A percentile compares a stretch with the other conserved stretches of the same genome.
Evolutionary conservation across 768 basidiomycete genomes (phyloP).

Genomic region (Collybia sp.): DNA sequence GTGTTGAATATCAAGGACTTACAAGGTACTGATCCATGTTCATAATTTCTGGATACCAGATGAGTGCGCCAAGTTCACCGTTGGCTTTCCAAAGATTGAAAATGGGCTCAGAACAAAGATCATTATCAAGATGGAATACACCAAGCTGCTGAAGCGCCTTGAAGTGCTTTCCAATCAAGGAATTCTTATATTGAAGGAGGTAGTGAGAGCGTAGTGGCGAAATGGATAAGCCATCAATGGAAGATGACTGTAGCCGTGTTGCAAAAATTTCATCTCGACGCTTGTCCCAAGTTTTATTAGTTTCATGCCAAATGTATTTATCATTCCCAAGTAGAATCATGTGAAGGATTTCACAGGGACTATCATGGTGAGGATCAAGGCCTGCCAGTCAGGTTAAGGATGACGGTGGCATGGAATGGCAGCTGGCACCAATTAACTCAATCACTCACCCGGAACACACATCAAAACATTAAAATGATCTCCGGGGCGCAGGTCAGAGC

Average conservation of each 20-base stretch:
- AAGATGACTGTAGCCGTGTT: slow-evolving; percentile 16
- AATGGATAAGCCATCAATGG: slow-evolving; percentile 19
- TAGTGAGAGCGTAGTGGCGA: slow-evolving; percentile 20
- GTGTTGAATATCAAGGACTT: no score
- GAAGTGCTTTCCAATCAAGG: slow-evolving; percentile 31
- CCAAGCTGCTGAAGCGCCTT: slow-evolving; percentile 23
- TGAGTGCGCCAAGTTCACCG: slow-evolving; percentile 21
- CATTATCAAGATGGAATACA: slow-evolving; percentile 20
- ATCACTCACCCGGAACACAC: slow-evolving; percentile 10
- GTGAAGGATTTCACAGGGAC: slow-evolving; percentile 33
- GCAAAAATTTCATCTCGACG: slow-evolving; percentile 18
- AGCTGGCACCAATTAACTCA: no score
- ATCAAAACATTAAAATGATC: slow-evolving; percentile 19
- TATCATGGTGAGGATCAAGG: slow-evolving; percentile 14
- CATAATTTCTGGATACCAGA: slow-evolving; percentile 25
- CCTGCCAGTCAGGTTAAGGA: not conserved
- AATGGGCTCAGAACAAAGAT: slow-evolving; percentile 8
- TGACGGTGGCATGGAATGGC: not conserved
- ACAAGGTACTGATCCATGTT: slow-evolving; percentile 21
- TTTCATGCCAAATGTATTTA: slow-evolving; percentile 28
- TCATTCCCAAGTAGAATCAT: slow-evolving; percentile 27
- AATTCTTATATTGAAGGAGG: slow-evolving; percentile 26
- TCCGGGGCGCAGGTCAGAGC: slow-evolving; percentile 8
- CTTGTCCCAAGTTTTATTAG: slow-evolving; percentile 11
- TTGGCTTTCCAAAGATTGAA: slow-evolving; percentile 24